Evolutionary conservation across 2,329 filamentous ascomycete genomes (phyloP), one percentile per base, ranked within the genome.

Genomic region (Microsporum ferrugineum): DNA sequence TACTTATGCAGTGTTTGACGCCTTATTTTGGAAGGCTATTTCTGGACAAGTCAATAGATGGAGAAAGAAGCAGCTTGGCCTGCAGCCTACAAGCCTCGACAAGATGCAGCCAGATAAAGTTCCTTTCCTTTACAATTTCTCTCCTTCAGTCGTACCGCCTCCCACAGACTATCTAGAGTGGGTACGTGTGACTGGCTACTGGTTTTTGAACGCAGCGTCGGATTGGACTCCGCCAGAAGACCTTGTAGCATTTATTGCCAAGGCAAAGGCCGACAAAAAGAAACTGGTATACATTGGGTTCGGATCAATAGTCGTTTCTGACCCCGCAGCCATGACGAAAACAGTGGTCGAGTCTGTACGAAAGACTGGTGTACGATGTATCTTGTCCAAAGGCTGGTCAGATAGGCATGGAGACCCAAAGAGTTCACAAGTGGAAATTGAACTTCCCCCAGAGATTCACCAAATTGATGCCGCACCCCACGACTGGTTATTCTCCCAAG

Each of bases 71-170:
- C 83, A 86, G 29, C 81, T 99, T 3, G 84, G 85, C 0, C 77
- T 99, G 33, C 88, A 87, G 58, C 87, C 85, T 65, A 99, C 94
- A 1, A 89, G 79, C 62, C 78, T 96, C 49, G 88, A 94, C 71
- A 95, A 91, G 76, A 84, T 99, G 84, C 91, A 96, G 75, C 87
- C 89, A 1, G 96, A 96, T 77, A 95, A 95, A 72, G 90, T 96
- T n/a, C 94, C 94, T 0, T 99, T 99, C 74, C 75, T 99, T 53
- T 99, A 99, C 79, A 97, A 96, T 75, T 97, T 96, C 73, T 95
- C 89, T 61, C 90, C 91, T 0, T 88, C 85, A 8, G 94, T 99
- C 10, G 94, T 99, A n/a, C 85, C 89, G 1, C 92, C 91, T 33
- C 94, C 94, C 14, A 79, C 96, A 1, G 94, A 99, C 75, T 99